phyloP scores from a whole-genome alignment of 2,329 filamentous ascomycete genomes.

The Sarocladiaceae sp. region DNA sequence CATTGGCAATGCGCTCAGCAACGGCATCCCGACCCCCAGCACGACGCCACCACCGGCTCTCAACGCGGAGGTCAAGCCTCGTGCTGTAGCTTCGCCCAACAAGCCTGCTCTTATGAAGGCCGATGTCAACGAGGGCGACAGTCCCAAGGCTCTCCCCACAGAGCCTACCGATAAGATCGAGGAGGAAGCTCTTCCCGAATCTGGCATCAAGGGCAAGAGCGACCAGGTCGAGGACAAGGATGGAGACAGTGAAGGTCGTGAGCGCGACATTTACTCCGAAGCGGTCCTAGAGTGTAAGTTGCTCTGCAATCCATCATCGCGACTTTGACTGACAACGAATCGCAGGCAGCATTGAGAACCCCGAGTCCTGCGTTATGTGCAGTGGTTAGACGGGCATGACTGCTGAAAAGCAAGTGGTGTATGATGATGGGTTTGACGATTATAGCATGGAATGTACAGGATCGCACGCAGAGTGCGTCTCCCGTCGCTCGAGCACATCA shows the following conservation, averaged over 20 bases:
- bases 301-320: not conserved
- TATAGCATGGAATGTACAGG: constrained; percentile 16
- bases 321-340: constrained; percentile 22
- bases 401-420: constrained; percentile 14
- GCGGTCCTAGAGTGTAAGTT: constrained; percentile 78
- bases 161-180: constrained; percentile 60
- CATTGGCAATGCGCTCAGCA: constrained; percentile 37
- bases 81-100: constrained; percentile 49
- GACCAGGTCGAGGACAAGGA: constrained; percentile 68
- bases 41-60: constrained; percentile 52
- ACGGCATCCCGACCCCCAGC: constrained; percentile 61
- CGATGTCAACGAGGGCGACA: constrained; percentile 69
- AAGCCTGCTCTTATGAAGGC: constrained; percentile 67
- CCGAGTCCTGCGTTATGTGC: constrained; percentile 94
- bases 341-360: constrained; percentile 89
- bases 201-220: constrained; percentile 39
- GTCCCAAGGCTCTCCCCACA: constrained; percentile 68
- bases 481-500: no score
- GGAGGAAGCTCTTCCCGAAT: constrained; percentile 57
- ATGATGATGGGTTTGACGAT: constrained; percentile 24
- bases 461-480: no score
- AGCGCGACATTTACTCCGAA: constrained; percentile 92
- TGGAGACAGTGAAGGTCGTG: constrained; percentile 64
- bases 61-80: constrained; percentile 31
- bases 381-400: constrained; percentile 58